phyloP scores from a whole-genome alignment of 495 filamentous ascomycete species.

The Neurospora sp. region DNA sequence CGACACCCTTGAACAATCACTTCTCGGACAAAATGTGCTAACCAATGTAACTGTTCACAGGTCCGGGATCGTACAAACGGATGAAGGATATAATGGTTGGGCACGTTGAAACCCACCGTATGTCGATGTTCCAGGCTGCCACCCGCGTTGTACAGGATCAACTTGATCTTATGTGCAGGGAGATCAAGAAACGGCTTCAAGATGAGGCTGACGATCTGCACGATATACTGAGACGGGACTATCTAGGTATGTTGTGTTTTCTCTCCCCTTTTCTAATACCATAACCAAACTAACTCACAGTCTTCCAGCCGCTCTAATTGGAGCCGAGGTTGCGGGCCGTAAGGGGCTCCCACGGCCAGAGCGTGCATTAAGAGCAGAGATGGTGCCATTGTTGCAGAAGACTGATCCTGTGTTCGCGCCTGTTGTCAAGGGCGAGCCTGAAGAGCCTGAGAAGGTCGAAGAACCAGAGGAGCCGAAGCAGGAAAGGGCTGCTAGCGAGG shows the following conservation, averaged over 20 bases:
- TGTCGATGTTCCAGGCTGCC: constrained; percentile 43
- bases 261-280: no score
- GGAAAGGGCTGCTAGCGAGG: not conserved
- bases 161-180: constrained; percentile 28
- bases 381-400: constrained; percentile 6
- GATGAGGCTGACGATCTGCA: constrained; percentile 34
- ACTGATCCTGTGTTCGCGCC: not conserved
- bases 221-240: constrained; percentile 35
- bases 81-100: constrained; percentile 46
- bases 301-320: constrained; percentile 6
- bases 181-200: constrained; percentile 26
- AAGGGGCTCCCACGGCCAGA: constrained; percentile 8
- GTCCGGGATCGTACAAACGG: constrained; percentile 37
- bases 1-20: constrained; percentile 4
- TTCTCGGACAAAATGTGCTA: not conserved
- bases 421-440: not conserved
- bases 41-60: constrained; percentile 6
- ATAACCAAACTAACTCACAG: no score
- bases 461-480: not conserved
- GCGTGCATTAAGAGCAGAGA: constrained; percentile 11
- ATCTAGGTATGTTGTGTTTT: constrained; percentile 7
- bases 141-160: constrained; percentile 30
- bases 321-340: not conserved
- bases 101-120: constrained; percentile 35
- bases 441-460: not conserved